Conservation (phyloP, 1,139 yeast species). For the Ogataea hybrid region DNA sequence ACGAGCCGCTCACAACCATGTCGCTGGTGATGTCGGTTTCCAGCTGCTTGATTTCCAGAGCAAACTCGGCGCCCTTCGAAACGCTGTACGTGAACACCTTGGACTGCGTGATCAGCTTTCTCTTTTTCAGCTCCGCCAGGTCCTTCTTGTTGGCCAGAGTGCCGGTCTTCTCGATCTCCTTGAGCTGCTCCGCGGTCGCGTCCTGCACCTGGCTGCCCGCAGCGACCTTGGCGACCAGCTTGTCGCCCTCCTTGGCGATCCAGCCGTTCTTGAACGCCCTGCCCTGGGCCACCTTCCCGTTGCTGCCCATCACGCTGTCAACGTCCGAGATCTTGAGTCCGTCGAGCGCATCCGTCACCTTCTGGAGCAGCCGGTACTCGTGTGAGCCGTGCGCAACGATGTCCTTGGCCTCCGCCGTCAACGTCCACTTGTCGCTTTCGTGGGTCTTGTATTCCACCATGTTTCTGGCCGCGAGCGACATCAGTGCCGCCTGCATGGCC, state of each 20-base stretch:
- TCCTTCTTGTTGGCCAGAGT: conserved; percentile 51
- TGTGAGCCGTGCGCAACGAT: conserved; percentile 83
- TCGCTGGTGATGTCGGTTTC: conserved; percentile 96
- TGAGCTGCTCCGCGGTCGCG: conserved; percentile 62
- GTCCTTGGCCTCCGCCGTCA: conserved; percentile 81
- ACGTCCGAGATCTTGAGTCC: conserved; percentile 85
- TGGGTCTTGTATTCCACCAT: conserved; percentile 75
- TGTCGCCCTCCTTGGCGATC: conserved; percentile 85
- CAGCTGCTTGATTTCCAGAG: conserved; percentile 71
- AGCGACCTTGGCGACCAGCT: conserved; percentile 55
- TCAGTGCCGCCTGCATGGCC: conserved; percentile 70
- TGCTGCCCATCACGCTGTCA: conserved; percentile 68
- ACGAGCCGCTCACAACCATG: conserved; percentile 76
- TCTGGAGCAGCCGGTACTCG: conserved; percentile 77
- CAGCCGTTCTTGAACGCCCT: conserved; percentile 98
- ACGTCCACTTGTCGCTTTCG: conserved; percentile 73
- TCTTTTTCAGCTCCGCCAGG: conserved; percentile 83
- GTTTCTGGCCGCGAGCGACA: conserved; percentile 80
- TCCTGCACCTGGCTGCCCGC: conserved; percentile 53
- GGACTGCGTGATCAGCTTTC: conserved; percentile 74
- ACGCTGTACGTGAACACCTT: conserved; percentile 77
- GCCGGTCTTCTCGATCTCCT: conserved; percentile 57
- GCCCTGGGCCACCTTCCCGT: conserved; percentile 93
- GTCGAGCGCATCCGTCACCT: conserved; percentile 71
- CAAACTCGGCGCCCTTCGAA: conserved; percentile 79